These are phyloP conservation scores for Casuarina cunninghamiana DNA, from an alignment of 306 rosid species.

Conservation along the genomic window DNA sequence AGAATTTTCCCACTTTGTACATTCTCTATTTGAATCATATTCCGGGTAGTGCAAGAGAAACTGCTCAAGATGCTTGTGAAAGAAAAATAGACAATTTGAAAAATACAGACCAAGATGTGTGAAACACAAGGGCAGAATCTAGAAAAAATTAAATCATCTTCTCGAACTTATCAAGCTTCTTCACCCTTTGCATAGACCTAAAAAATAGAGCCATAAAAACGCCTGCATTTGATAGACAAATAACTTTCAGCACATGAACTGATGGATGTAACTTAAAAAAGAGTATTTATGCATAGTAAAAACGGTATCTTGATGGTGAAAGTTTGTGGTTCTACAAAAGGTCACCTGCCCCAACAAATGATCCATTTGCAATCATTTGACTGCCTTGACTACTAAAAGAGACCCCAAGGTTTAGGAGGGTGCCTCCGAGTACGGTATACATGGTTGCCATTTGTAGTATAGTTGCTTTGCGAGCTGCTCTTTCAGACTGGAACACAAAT, in stretches of 20 bases:
- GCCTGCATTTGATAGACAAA: conserved; percentile 50
- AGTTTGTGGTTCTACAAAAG: not conserved
- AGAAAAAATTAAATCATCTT: conserved; percentile 54
- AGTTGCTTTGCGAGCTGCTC: conserved; percentile 89
- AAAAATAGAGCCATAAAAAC: conserved; percentile 54
- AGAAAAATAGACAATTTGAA: not conserved
- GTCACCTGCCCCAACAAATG: conserved; percentile 84
- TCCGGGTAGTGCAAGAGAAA: no score
- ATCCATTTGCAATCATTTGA: conserved; percentile 68
- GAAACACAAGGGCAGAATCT: conserved; percentile 26
- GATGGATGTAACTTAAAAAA: not conserved
- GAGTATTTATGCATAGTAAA: not conserved
- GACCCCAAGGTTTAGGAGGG: conserved; percentile 80
- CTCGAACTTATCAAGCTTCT: conserved; percentile 77
- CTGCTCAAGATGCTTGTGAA: no score
- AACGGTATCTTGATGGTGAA: conserved; percentile 3
- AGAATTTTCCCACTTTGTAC: no score
- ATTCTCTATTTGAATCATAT: no score
- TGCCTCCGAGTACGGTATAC: conserved; percentile 81
- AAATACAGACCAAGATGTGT: conserved; percentile 4
- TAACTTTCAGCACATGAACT: conserved; percentile 14
- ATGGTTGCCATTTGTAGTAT: conserved; percentile 82
- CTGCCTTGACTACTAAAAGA: conserved; percentile 74
- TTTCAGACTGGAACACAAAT: conserved; percentile 64
- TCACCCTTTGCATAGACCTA: conserved; percentile 76